Evolutionary conservation across 1,284 basidiomycete genomes (phyloP), one percentile per base, ranked within the genome.

Genomic region (Malassezia restricta): DNA sequence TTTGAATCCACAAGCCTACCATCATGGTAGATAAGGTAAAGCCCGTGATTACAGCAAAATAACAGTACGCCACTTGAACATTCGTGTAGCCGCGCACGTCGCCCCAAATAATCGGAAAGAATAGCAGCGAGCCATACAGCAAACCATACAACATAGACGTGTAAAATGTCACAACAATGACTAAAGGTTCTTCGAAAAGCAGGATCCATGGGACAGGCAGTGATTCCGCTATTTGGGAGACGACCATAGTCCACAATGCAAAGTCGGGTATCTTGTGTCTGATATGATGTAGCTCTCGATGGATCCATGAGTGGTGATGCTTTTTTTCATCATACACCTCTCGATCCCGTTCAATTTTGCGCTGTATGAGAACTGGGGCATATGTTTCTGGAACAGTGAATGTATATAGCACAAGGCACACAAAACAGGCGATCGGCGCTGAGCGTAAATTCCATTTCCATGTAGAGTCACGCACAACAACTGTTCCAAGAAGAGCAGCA

Each of bases 401-500:
- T 3, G 43, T 28, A 28, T 59, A 59, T 2, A 59, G 33, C 1
- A 51, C 30, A 6, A 59, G 47, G 14, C 29, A 39, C 3, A 31
- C 32, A 17, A 38, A 41, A 9, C 28, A 30, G 40, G 37, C 15
- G n/a, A 59, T 50, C 5, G 57, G 57, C 3, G 47, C 37, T 8
- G 48, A 43, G 7, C 54, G 46, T 15, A 59, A 42, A 38, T 56
- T 56, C 57, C 57, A 59, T 17, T 49, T 54, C 54, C 54, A 59
- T 14, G 33, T 40, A 1, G 47, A 40, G 11, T 56, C 50, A 5
- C 32, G 33, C 20, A 53, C 46, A 20, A 41, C 47, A 15, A 59
- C 46, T 5, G 54, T 38, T 9, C 47, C 54, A 15, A 59, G 43
- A 24, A 56, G 32, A 7, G 57, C 54, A 12, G 49, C 49, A 1